Evolutionary conservation across 495 filamentous ascomycete genomes (phyloP), one percentile per base, ranked within the genome.

Genomic region (Delitschia confertaspora): DNA sequence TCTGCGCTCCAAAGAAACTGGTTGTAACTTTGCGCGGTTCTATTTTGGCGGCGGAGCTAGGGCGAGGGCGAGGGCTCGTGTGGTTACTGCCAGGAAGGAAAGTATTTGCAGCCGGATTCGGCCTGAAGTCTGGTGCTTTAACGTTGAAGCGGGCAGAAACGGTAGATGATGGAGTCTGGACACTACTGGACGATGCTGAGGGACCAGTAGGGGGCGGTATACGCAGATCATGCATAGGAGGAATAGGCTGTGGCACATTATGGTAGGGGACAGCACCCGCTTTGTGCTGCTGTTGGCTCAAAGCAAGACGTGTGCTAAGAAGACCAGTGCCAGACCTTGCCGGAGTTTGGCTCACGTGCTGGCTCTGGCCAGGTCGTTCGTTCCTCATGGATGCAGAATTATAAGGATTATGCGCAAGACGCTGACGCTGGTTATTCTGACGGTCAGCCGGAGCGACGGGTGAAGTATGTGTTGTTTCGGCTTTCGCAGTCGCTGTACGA

Each of bases 101-200:
- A 0, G 80, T 68, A 32, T 69, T 78, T 3, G 86, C 86, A 27
- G 81, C 78, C 6, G 85, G 76, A 55, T 79, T 88, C 3, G 86
- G 86, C 50, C 80, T 76, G 65, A 95, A 95, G 55, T 93, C 87
- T 54, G 78, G 71, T 22, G 82, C 88, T 36, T 77, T 79, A 1
- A 83, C 85, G 52, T 93, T 93, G 65, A 93, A 75, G 59, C 85
- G 82, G 26, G 70, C 70, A 7, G 75, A 72, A 32, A 71, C 65
- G 39, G 70, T 67, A 21, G 71, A 71, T 0, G 64, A 66, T 1
- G 71, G 67, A 7, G 67, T 71, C 23, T 70, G 71, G n/a, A 65
- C 38, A 21, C 46, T 51, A 36, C 58, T 57, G 16, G 53, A 55
- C n/a, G 69, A 67, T 9, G 64, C 65, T 3, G 69, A 61, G 26